Base-by-base conservation (phyloP, 2,329 filamentous ascomycete species). In the Thielaviopsis populi region DNA sequence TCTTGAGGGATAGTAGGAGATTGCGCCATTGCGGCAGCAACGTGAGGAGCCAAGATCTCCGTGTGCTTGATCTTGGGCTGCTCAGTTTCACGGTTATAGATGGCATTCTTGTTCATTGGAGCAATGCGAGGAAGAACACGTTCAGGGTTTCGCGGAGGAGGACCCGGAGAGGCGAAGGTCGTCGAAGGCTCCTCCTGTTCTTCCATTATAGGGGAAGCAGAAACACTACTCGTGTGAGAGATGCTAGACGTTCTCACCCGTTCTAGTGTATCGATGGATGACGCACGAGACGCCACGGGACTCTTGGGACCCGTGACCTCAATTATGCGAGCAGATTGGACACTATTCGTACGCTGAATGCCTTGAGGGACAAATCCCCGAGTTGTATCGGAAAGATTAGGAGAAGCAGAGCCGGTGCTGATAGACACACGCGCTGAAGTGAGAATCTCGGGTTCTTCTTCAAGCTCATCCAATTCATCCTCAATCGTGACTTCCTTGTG, bases 401-500 rank as follows among this genome's bases (percentile, higher is more conserved):
- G 78, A 0, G 80, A 81, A 40, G 75, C 76, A 67, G 77, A 77
- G 41, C 79, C 79, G 53, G 65, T 56, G 37, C 76, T 76, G 30
- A 83, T 76, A 2, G 81, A 84, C 8, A 84, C 75, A 42, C 81
- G 75, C 2, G 80, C 77, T 0, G 81, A 82, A 0, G 79, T 83
- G 63, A 84, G 67, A 37, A 84, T 81, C 68, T 83, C 75, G 1
- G 80, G 79, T 68, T 82, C 80, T 70, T 82, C 71, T 75, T 69
- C 24, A 68, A 67, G 66, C 10, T 71, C 67, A 4, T 77, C 69
- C 66, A 76, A 69, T 1, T 73, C 70, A 1, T 74, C 72, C 1
- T 74, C 72, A 3, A 59, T 42, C 6, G 67, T 65, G 24, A 64
- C 37, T 17, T 59, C 62, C 5, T 65, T 65, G 58, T 40, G 43